Evolutionary conservation across 768 basidiomycete species (phyloP).

Genomic region (Leucocoprinus birnbaumii): DNA sequence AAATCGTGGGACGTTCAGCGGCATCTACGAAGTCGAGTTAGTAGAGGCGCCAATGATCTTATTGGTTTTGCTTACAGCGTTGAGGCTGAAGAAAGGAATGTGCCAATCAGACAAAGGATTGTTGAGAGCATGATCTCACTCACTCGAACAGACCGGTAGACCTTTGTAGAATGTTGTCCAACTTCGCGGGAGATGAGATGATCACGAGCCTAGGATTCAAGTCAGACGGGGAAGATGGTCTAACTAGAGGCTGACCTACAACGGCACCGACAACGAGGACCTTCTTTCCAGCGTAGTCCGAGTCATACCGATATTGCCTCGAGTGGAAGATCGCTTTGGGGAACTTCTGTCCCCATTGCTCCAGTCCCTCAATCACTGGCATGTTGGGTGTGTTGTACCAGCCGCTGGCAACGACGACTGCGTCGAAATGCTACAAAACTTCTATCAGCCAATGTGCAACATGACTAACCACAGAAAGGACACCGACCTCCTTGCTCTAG

Average conservation of each 20-base stretch:
- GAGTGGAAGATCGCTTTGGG: slow-evolving; percentile 34
- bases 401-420: slow-evolving; percentile 30
- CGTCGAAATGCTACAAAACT: slow-evolving; percentile 38
- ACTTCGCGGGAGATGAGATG: slow-evolving; percentile 34
- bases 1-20: slow-evolving; percentile 10
- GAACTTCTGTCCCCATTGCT: slow-evolving; percentile 31
- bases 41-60: too few relatives aligned
- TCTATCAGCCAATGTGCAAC: neutral
- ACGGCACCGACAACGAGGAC: slow-evolving; percentile 41
- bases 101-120: too few relatives aligned
- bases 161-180: slow-evolving; percentile 24
- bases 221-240: neutral
- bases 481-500: slow-evolving; percentile 34
- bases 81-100: too few relatives aligned
- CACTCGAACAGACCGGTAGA: slow-evolving; percentile 29
- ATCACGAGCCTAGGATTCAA: slow-evolving; percentile 26
- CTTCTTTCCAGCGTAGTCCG: slow-evolving; percentile 31
- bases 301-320: slow-evolving; percentile 38
- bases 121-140: neutral
- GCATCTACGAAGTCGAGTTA: neutral
- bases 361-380: slow-evolving; percentile 29
- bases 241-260: slow-evolving; percentile 13
- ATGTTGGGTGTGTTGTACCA: slow-evolving; percentile 32
- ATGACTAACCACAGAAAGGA: neutral
- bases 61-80: too few relatives aligned